These are phyloP conservation scores for Kingdonia uniflora DNA, from an alignment of 164 flowering plant species.

Conservation along the genomic window DNA sequence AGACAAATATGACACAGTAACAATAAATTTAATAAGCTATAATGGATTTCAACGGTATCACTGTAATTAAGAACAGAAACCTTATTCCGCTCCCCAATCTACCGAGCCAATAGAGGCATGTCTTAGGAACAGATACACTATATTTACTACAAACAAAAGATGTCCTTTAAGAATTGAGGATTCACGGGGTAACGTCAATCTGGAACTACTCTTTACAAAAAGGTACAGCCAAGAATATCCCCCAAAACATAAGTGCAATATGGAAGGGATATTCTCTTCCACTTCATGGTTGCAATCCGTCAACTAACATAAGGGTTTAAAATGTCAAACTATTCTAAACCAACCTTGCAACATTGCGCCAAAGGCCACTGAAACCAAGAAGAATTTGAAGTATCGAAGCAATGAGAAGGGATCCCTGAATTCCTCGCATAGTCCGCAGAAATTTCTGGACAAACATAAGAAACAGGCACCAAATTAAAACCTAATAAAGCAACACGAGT, in stretches of 20 bases:
- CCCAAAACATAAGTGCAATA: not conserved
- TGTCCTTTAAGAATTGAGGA: no score
- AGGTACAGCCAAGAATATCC: no score
- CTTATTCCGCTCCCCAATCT: no score
- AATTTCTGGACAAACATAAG: constrained; percentile 48
- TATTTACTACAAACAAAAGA: no score
- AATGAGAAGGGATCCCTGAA: constrained; percentile 81
- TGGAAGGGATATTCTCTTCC: not conserved
- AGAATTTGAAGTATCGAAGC: constrained; percentile 94
- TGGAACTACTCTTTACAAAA: no score
- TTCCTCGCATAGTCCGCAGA: constrained; percentile 72
- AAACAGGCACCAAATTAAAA: not conserved
- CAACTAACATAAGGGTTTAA: not conserved
- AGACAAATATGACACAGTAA: constrained; percentile 2
- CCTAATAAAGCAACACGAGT: not conserved
- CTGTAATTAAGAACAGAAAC: no score
- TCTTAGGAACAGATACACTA: no score
- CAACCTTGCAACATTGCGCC: constrained; percentile 92
- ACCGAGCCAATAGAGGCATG: no score
- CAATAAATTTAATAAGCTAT: no score
- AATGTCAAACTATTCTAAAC: constrained; percentile 9
- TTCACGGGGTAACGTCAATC: no score
- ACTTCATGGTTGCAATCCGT: not conserved
- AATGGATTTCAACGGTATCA: no score
- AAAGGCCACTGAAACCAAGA: constrained; percentile 95